Evolutionary conservation across 305 asterid genomes (phyloP).

Genomic region (Fraxinus greggii): DNA sequence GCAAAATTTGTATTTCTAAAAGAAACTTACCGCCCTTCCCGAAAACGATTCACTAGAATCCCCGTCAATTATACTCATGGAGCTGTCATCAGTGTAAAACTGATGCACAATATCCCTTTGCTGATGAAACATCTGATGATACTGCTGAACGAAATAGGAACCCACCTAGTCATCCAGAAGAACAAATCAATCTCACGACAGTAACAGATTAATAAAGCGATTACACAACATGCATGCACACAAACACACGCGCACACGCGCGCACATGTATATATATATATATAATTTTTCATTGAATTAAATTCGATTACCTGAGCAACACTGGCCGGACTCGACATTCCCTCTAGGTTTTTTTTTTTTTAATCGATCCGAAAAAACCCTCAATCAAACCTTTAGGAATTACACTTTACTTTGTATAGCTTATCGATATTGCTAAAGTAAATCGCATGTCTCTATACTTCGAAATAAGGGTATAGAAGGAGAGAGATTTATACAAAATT

Average conservation of each 20-base stretch:
- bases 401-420: neutral
- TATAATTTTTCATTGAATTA: neutral
- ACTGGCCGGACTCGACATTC: neutral
- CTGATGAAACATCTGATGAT: conserved; percentile 69
- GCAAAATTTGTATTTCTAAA: neutral
- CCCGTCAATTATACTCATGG: conserved; percentile 47
- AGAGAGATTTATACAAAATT: neutral
- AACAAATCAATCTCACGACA: neutral
- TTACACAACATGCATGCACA: neutral
- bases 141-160: conserved; percentile 76
- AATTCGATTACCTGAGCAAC: neutral
- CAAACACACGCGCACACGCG: neutral
- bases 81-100: conserved; percentile 74
- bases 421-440: neutral
- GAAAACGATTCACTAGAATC: conserved; percentile 35
- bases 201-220: neutral
- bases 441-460: neutral
- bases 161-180: conserved; percentile 51
- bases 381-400: neutral
- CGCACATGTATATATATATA: neutral
- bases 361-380: neutral
- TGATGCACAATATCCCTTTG: conserved; percentile 65
- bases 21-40: conserved; percentile 28
- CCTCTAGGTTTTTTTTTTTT: neutral
- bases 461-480: neutral